Evolutionary conservation across 768 basidiomycete species (phyloP).

Genomic region (Mrakia blollopis): DNA sequence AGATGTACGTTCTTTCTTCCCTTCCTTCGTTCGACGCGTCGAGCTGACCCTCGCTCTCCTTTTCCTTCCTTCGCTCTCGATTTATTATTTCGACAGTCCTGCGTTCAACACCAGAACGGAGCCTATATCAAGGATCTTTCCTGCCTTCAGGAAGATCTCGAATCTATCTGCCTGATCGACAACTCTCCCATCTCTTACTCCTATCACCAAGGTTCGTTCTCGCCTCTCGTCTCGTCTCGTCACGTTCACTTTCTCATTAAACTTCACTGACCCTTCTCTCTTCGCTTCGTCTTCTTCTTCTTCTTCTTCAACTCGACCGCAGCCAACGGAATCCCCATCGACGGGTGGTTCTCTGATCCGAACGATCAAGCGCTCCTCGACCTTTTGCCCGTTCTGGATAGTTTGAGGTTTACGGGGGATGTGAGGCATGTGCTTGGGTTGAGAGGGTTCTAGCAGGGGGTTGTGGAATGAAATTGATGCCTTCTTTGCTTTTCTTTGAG

Average conservation of each 20-base stretch:
- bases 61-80: too few relatives aligned
- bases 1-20: conserved; percentile 53
- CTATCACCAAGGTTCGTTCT: conserved; percentile 75
- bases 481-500: not conserved
- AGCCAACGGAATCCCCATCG: conserved; percentile 98
- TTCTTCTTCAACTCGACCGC: not conserved
- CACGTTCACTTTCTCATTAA: not conserved
- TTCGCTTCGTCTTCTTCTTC: not conserved
- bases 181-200: conserved; percentile 47
- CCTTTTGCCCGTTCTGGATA: conserved; percentile 90
- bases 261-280: not conserved
- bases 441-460: conserved; percentile 41
- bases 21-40: conserved; percentile 8
- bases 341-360: conserved; percentile 98
- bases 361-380: conserved; percentile 94
- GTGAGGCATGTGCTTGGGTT: conserved; percentile 86
- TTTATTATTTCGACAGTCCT: conserved; percentile 61
- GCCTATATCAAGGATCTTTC: conserved; percentile 91
- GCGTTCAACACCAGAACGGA: conserved; percentile 85
- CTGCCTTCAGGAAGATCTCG: conserved; percentile 79
- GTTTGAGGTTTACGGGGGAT: conserved; percentile 89
- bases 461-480: not conserved
- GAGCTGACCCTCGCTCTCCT: not conserved
- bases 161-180: conserved; percentile 54
- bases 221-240: not conserved